Percentiles rank a stretch among this genome's conserved stretches.
phyloP scores from a whole-genome alignment of 2,329 filamentous ascomycete species.

The Nemania diffusa region DNA sequence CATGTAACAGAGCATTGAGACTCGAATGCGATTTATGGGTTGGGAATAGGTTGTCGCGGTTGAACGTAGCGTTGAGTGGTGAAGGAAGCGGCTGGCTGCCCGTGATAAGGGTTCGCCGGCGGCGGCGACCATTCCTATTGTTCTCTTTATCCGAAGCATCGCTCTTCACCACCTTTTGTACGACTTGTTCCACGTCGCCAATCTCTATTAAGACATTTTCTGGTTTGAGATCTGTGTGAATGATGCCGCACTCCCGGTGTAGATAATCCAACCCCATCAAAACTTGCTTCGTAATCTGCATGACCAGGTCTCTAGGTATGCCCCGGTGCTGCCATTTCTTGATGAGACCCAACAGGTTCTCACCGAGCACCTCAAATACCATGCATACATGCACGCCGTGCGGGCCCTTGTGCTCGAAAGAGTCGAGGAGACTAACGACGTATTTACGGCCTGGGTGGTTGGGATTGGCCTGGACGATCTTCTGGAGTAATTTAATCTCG shows the following conservation, averaged over 20 bases:
- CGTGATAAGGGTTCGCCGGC: conserved; percentile 92
- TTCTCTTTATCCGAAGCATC: conserved; percentile 81
- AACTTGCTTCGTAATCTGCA: conserved; percentile 99
- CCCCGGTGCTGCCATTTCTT: conserved; percentile 98
- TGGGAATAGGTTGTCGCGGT: conserved; percentile 76
- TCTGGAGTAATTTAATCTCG: conserved; percentile 97
- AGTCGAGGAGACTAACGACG: conserved; percentile 94
- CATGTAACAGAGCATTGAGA: conserved; percentile 84
- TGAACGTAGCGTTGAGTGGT: conserved; percentile 92
- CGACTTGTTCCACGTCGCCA: conserved; percentile 97
- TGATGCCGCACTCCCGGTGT: conserved; percentile 97
- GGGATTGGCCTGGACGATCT: conserved; percentile 94
- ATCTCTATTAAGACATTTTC: conserved; percentile 99
- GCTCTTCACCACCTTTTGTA: conserved; percentile 93
- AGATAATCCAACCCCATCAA: conserved; percentile 94
- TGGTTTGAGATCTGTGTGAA: conserved; percentile 96
- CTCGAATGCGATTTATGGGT: conserved; percentile 75
- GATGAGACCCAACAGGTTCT: conserved; percentile 94
- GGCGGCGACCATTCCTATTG: conserved; percentile 88
- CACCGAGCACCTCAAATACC: conserved; percentile 97
- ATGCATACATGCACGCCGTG: conserved; percentile 98
- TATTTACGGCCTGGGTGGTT: conserved; percentile 93
- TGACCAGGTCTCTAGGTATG: conserved; percentile 95
- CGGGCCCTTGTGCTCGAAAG: conserved; percentile 96
- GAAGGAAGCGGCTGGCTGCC: conserved; percentile 96